Evolutionary conservation across 1,284 basidiomycete species (phyloP).

Genomic region (Termitomyces sp.): DNA sequence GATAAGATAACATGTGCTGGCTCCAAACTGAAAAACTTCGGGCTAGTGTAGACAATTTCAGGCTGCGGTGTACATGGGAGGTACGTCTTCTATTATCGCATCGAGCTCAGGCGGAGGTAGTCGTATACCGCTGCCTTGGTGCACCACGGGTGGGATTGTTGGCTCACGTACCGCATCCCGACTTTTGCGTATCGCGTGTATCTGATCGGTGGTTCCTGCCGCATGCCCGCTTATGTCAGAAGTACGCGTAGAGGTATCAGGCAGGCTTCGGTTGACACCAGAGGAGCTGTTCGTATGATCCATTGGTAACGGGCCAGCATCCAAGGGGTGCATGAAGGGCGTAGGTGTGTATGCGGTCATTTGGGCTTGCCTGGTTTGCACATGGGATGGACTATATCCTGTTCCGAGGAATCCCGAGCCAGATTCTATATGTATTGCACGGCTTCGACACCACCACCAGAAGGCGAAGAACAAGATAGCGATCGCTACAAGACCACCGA

Average conservation of each 20-base stretch:
- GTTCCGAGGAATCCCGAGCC: neutral
- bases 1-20: too few relatives aligned
- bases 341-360: neutral
- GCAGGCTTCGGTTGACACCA: too few relatives aligned
- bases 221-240: neutral
- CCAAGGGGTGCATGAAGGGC: neutral
- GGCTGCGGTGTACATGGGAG: constrained; percentile 1
- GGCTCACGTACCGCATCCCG: neutral
- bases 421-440: neutral
- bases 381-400: neutral
- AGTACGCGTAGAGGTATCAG: neutral
- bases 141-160: neutral
- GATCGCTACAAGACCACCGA: constrained; percentile 4
- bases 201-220: neutral
- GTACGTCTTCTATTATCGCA: constrained; percentile 5
- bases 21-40: too few relatives aligned
- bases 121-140: constrained; percentile 5
- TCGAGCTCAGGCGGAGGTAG: neutral
- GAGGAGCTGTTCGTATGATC: neutral
- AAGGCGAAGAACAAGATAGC: neutral
- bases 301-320: too few relatives aligned
- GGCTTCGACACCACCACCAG: constrained; percentile 1
- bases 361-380: neutral
- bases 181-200: neutral
- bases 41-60: neutral